phyloP scores from a whole-genome alignment of 768 basidiomycete genomes.

The Xerocomus potaroensis region DNA sequence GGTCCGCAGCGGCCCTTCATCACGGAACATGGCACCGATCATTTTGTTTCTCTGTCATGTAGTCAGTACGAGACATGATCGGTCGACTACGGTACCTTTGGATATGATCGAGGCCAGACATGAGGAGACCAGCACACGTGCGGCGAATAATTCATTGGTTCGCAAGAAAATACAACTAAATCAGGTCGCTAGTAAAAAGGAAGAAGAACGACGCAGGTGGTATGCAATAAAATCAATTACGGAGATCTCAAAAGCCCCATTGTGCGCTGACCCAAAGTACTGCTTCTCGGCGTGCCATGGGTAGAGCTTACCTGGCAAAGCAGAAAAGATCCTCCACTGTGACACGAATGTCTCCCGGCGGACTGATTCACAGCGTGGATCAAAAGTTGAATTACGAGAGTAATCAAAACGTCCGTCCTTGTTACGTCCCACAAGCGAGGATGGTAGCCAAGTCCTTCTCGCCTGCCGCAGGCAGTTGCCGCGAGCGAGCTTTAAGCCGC shows the following conservation, averaged over 20 bases:
- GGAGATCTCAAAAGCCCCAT: conserved; percentile 4
- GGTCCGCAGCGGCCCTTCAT: too few relatives aligned
- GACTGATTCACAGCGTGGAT: conserved; percentile 5
- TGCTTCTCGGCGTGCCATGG: conserved; percentile 30
- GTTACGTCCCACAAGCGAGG: conserved; percentile 39
- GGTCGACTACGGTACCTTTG: too few relatives aligned
- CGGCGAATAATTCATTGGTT: background rate
- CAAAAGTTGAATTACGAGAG: background rate
- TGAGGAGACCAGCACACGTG: too few relatives aligned
- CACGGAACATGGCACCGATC: too few relatives aligned
- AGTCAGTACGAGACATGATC: too few relatives aligned
- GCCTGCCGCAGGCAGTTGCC: conserved; percentile 79
- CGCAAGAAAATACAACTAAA: background rate
- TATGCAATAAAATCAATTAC: conserved; percentile 17
- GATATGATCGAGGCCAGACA: too few relatives aligned
- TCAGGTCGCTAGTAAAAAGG: background rate
- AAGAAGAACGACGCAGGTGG: conserved; percentile 10
- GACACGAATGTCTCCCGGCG: conserved; percentile 3
- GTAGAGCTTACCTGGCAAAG: conserved; percentile 9
- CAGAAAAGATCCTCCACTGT: conserved; percentile 5
- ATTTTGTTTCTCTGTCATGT: too few relatives aligned
- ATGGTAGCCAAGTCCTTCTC: conserved; percentile 82
- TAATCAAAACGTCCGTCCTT: background rate
- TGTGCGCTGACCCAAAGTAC: conserved; percentile 6
- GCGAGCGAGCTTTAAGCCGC: conserved; percentile 83